Evolutionary conservation across 2,329 filamentous ascomycete species (phyloP).

Genomic region (Coleophoma crateriformis): DNA sequence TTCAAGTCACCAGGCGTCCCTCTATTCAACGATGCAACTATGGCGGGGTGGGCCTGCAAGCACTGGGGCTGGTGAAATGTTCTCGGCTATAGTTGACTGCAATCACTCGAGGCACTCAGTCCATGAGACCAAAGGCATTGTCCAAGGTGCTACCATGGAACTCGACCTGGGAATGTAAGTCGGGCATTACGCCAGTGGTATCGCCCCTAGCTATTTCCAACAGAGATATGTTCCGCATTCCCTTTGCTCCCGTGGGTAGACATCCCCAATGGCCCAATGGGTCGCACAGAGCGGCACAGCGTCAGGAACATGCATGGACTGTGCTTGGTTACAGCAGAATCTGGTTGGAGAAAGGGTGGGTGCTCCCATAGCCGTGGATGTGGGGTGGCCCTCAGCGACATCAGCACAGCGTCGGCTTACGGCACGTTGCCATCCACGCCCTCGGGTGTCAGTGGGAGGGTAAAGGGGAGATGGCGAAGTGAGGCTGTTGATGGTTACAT

Average conservation of each 20-base stretch:
- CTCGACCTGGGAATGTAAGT: slow-evolving; percentile 38
- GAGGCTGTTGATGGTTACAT: neutral
- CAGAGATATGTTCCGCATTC: slow-evolving; percentile 41
- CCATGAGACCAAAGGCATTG: slow-evolving; percentile 34
- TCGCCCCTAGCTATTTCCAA: slow-evolving; percentile 27
- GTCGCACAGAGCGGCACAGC: slow-evolving; percentile 1
- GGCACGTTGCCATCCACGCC: too few species aligned
- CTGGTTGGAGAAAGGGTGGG: too few species aligned
- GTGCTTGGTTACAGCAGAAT: too few species aligned
- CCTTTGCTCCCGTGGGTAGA: slow-evolving; percentile 8
- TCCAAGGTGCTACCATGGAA: slow-evolving; percentile 33
- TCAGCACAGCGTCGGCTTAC: too few species aligned
- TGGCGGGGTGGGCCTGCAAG: neutral
- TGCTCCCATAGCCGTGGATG: too few species aligned
- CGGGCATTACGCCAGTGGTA: slow-evolving; percentile 32
- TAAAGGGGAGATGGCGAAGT: too few species aligned
- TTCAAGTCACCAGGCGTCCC: neutral
- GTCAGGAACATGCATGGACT: too few species aligned
- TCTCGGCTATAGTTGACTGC: neutral
- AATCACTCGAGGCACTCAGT: slow-evolving; percentile 8
- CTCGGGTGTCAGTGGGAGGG: too few species aligned
- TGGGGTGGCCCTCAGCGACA: too few species aligned
- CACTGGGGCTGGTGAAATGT: neutral
- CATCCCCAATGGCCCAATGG: neutral
- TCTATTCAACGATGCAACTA: neutral